These are phyloP conservation scores for Heimioporus retisporus DNA, from an alignment of 1,284 basidiomycete species.

Conservation along the genomic window DNA sequence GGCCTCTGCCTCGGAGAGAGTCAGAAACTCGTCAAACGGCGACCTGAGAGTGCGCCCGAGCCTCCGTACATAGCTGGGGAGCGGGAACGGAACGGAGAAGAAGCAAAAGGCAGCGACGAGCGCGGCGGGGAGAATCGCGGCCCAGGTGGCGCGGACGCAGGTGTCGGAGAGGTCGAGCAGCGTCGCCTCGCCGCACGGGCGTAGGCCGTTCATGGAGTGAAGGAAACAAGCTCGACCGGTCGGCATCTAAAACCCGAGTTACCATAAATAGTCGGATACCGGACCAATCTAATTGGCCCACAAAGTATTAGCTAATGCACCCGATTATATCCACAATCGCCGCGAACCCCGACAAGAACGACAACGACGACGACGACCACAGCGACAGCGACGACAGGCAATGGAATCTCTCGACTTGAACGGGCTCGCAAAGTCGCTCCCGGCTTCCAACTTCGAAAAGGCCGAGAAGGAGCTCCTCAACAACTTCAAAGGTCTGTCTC, in stretches of 20 bases:
- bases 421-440: slow-evolving; percentile 78
- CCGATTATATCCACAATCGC: background rate
- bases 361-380: slow-evolving; percentile 20
- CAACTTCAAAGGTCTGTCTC: slow-evolving; percentile 75
- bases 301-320: slow-evolving; percentile 9
- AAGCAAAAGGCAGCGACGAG: slow-evolving; percentile 63
- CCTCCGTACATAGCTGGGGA: slow-evolving; percentile 35
- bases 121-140: slow-evolving; percentile 58
- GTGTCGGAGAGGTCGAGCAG: slow-evolving; percentile 57
- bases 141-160: slow-evolving; percentile 70
- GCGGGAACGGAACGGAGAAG: slow-evolving; percentile 46
- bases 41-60: slow-evolving; percentile 28
- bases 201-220: slow-evolving; percentile 15
- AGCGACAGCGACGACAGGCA: slow-evolving; percentile 29
- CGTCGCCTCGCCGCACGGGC: slow-evolving; percentile 43
- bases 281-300: background rate
- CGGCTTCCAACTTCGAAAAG: slow-evolving; percentile 68
- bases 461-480: slow-evolving; percentile 83
- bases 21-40: slow-evolving; percentile 52
- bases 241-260: background rate
- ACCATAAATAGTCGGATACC: background rate
- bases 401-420: slow-evolving; percentile 81
- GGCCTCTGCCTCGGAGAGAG: slow-evolving; percentile 59
- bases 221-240: background rate
- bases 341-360: background rate